phyloP scores from a whole-genome alignment of 805 yeast genomes.

The Barnettozyma wickerhamii region DNA sequence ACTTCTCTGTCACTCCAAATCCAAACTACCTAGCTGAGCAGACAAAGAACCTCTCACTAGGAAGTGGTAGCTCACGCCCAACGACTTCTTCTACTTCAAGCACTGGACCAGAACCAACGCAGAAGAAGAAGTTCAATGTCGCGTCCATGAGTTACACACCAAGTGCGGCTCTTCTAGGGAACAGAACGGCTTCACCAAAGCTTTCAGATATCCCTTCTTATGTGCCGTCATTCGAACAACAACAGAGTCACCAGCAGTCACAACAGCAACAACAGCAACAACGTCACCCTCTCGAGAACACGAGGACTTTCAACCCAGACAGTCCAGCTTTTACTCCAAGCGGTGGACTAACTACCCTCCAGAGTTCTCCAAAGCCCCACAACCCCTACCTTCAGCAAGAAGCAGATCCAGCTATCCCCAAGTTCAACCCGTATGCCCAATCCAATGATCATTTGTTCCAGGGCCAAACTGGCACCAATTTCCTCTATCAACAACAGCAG shows the following conservation, averaged over 20 bases:
- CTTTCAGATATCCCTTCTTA: slow-evolving; percentile 29
- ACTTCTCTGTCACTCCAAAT: slow-evolving; percentile 5
- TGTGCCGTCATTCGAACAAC: slow-evolving; percentile 26
- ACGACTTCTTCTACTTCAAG: not conserved
- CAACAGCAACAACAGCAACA: too few species aligned
- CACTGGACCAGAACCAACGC: slow-evolving; percentile 7
- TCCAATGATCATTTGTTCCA: slow-evolving; percentile 12
- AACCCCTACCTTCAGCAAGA: slow-evolving; percentile 12
- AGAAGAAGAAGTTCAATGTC: slow-evolving; percentile 48
- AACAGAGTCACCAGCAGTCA: too few species aligned
- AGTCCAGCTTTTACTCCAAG: slow-evolving; percentile 31
- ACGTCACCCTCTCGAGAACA: not conserved
- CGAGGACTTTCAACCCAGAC: slow-evolving; percentile 25
- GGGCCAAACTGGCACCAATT: slow-evolving; percentile 11
- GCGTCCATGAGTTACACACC: slow-evolving; percentile 58
- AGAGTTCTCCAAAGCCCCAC: slow-evolving; percentile 9
- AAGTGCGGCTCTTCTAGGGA: not conserved
- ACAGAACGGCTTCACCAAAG: slow-evolving; percentile 31
- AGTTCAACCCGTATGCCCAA: slow-evolving; percentile 20
- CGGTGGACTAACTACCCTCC: slow-evolving; percentile 1
- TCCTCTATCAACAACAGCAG: slow-evolving; percentile 11
- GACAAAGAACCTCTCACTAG: not conserved
- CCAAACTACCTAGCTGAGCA: slow-evolving; percentile 6
- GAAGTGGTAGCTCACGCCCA: not conserved
- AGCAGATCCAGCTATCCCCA: slow-evolving; percentile 6